Evolutionary conservation across 139 green algal species (phyloP).

Genomic region (Haematococcus sp.): DNA sequence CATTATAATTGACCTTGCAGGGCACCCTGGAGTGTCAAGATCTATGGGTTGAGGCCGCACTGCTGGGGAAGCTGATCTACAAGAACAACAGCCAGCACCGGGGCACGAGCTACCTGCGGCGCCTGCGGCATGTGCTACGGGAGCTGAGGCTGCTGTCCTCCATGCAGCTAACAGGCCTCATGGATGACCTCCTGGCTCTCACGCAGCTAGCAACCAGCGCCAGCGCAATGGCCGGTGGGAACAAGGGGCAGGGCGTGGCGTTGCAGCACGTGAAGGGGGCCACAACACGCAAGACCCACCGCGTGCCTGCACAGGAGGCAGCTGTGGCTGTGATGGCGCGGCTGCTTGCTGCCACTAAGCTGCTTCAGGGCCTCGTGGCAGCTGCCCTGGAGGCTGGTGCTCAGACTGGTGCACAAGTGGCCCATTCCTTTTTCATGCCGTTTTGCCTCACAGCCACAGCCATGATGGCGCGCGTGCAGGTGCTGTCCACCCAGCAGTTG

Average conservation of each 20-base stretch:
- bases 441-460: slow-evolving; percentile 47
- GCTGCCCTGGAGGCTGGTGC: slow-evolving; percentile 20
- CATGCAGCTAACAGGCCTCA: slow-evolving; percentile 22
- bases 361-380: slow-evolving; percentile 26
- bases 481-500: slow-evolving; percentile 41
- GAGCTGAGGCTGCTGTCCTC: slow-evolving; percentile 27
- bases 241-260: background rate
- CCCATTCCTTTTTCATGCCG: slow-evolving; percentile 71
- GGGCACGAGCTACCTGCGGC: slow-evolving; percentile 34
- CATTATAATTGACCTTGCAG: too few relatives aligned
- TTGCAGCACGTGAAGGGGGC: background rate
- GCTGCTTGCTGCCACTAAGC: slow-evolving; percentile 24
- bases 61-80: slow-evolving; percentile 66
- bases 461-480: slow-evolving; percentile 51
- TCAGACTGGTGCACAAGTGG: slow-evolving; percentile 56
- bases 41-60: slow-evolving; percentile 44
- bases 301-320: slow-evolving; percentile 18
- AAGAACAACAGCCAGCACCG: slow-evolving; percentile 72
- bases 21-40: background rate
- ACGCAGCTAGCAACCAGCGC: background rate
- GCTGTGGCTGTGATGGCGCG: slow-evolving; percentile 26
- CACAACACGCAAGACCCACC: background rate
- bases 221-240: background rate
- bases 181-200: slow-evolving; percentile 18
- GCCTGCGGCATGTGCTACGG: slow-evolving; percentile 41